Evolutionary conservation across 2,329 filamentous ascomycete genomes (phyloP), one percentile per base, ranked within the genome.

Genomic region (Setomelanomma holmii): DNA sequence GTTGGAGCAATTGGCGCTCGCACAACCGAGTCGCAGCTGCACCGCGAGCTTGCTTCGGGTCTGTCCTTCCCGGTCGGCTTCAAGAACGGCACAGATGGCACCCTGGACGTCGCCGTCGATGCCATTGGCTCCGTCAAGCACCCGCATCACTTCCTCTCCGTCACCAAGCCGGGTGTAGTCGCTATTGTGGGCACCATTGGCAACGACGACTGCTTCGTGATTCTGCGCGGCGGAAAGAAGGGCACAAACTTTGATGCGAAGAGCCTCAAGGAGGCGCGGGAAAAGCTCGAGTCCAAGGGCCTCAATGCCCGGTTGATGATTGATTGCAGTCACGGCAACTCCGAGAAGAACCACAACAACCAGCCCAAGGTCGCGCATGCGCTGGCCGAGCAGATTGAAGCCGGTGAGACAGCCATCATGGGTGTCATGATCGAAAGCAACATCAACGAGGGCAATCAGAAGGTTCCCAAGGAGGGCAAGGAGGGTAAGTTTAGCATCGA

Each of bases 371-470:
- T 99, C 17, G 93, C 92, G 3, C 87, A 86, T 44, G 84, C 82
- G 10, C 75, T 99, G 51, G 92, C 90, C 1, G 87, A 90, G 69
- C 95, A 99, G 79, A 90, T 99, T 54, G 83, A 88, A 48, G 85
- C 84, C 51, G 95, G 95, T 30, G 93, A 98, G 79, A 84, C 84
- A 3, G 89, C 82, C 42, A 95, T 99, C 70, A 93, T 97, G 86
- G 95, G 95, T 68, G 91, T 98, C 54, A 99, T 99, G 95, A 96
- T 99, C 69, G 95, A 99, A 82, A 96, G 90, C 76, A 90, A 98
- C 76, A 96, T 98, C 78, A 89, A 93, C 68, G 93, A 97, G 79
- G 93, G 93, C 63, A 90, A 84, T 77, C 95, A 99, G 75, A 97
- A 97, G 77, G 91, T 97, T 3, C 91, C 93, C 27, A 82, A 86